These are phyloP conservation scores for Epichloe hybrida DNA, from an alignment of 2,329 filamentous ascomycete genomes.

Conservation along the genomic window DNA sequence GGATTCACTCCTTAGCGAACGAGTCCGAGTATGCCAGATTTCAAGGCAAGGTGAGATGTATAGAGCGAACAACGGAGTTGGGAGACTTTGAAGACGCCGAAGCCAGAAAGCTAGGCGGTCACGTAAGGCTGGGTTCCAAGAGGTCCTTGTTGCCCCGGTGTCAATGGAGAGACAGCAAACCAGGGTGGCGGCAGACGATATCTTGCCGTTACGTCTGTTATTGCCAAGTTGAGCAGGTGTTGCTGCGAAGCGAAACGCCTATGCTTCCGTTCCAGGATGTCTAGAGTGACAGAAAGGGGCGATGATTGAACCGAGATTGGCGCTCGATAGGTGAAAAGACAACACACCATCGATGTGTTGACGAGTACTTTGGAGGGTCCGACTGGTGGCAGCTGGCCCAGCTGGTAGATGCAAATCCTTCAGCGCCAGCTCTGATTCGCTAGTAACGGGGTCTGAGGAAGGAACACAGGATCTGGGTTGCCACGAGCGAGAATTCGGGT, in stretches of 20 bases:
- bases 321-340: background rate
- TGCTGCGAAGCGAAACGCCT: background rate
- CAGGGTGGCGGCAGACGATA: constrained; percentile 1
- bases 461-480: background rate
- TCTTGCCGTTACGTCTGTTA: background rate
- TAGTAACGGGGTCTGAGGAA: background rate
- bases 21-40: background rate
- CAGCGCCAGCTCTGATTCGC: background rate
- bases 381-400: constrained; percentile 5
- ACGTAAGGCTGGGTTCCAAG: background rate
- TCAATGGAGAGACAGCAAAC: background rate
- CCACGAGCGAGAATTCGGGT: background rate
- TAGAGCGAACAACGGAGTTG: background rate
- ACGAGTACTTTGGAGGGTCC: background rate
- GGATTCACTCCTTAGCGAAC: background rate
- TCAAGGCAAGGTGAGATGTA: background rate
- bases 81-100: background rate
- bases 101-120: background rate
- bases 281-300: background rate
- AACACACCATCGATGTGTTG: background rate
- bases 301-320: background rate
- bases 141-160: background rate
- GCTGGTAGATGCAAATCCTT: background rate
- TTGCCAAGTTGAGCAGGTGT: background rate
- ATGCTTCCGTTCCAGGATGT: background rate